Conservation (phyloP, 805 yeast genomes). For the Monosporozyma aquatica region DNA sequence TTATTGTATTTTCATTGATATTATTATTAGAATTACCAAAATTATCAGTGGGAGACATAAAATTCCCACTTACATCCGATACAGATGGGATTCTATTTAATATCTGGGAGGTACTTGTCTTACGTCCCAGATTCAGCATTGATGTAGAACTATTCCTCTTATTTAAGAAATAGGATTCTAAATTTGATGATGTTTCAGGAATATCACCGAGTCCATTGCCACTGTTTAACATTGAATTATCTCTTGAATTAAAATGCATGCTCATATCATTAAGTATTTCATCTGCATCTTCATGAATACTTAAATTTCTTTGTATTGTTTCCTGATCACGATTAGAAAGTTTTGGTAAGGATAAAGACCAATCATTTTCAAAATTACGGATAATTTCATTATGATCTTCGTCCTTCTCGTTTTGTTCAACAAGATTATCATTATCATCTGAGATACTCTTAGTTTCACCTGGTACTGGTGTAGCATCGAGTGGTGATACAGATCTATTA, state of each 20-base stretch:
- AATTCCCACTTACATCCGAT: neutral
- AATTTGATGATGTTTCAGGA: slow-evolving; percentile 24
- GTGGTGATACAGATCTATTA: neutral
- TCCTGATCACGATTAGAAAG: neutral
- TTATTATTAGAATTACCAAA: slow-evolving; percentile 1
- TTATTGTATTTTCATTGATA: neutral
- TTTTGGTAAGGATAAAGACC: slow-evolving; percentile 1
- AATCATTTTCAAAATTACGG: slow-evolving; percentile 4
- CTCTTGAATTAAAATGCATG: neutral
- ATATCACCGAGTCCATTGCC: slow-evolving; percentile 5
- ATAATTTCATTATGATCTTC: slow-evolving; percentile 1
- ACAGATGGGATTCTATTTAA: slow-evolving; percentile 1
- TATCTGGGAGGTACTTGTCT: neutral
- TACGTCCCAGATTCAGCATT: neutral
- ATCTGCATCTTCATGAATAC: neutral
- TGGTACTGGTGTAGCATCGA: neutral
- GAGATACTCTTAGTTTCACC: neutral
- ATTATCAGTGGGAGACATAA: neutral
- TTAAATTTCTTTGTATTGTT: neutral
- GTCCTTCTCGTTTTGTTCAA: neutral
- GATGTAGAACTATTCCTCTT: slow-evolving; percentile 4
- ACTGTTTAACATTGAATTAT: neutral
- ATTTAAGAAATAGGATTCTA: slow-evolving; percentile 6
- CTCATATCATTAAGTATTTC: neutral
- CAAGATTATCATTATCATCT: neutral